Base-by-base conservation (phyloP, 2,329 filamentous ascomycete species). In the Alternaria gaisen region DNA sequence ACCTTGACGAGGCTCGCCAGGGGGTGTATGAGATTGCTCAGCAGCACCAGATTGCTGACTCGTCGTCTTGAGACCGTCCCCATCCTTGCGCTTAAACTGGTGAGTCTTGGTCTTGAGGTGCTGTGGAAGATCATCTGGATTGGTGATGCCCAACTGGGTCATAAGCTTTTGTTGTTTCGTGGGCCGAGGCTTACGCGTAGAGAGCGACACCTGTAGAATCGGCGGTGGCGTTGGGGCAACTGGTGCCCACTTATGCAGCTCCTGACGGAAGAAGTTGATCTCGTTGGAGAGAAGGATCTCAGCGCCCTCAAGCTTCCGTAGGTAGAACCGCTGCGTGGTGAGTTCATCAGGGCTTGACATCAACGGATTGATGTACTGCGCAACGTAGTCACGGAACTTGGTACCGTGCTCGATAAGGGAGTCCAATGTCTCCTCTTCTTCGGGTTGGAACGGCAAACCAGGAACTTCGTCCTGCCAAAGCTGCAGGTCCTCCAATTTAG, bases 161-260 rank as follows among this genome's bases (percentile, higher is more conserved):
- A 99, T 90, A 72, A 98, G 87, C 82, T 97, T 98, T 78, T 98
- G 94, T 67, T 97, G 87, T 80, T 99, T 99, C 0, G 95, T 99
- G 9, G 95, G 95, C 9, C 95, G 89, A 41, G 95, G 95, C 79
- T 99, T 99, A 60, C 95, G 88, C 5, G 95, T 99, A 51, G 94
- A 97, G 64, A 94, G 87, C 0, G 94, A 98, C 16, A 90, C 87
- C 63, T 97, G 91, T 10, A 97, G 85, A 38, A 96, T 89, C 22
- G 94, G 94, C 4, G 95, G 95, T 12, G 95, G 84, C 14, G 92
- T 86, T 0, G 93, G 91, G 2, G 95, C 94, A 26, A 98, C 92
- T 3, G 94, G 94, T 40, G 90, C 93, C 91, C 92, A 97, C 75
- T 93, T 96, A 80, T 99, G 95, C 58, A 99, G 84, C 75, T 97